Evolutionary conservation across 371 early-diverging fungal species (phyloP), one percentile per base, ranked within the genome.

Genomic region (Mortierella polycephala): DNA sequence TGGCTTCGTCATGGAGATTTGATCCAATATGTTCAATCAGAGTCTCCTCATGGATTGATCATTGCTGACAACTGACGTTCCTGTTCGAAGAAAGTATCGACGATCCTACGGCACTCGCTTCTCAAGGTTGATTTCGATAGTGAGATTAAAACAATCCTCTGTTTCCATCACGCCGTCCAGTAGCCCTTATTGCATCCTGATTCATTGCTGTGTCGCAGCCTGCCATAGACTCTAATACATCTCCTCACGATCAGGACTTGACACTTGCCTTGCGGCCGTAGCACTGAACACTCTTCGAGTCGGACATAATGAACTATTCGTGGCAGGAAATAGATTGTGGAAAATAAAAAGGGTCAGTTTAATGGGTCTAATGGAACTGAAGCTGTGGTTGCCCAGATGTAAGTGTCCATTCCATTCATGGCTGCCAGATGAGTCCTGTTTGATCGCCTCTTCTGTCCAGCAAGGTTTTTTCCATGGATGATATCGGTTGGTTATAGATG

Each of bases 181-280:
- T 30, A 30, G 30, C 4, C 30, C 0, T 62, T 9, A 8, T 0
- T 30, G 42, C 6, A 3, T 20, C 14, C 23, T 37, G 55, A 20
- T 63, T 44, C 54, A 30, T 59, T 21, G 21, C 47, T 46, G 44
- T 30, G 14, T 23, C 37, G 55, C 42, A 10, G 8, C 40, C 56
- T 56, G 56, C 30, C n/a, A 51, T 7, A 10, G 1, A 41, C 39
- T 45, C 60, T 40, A 30, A 4, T 30, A 30, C 30, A 30, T 30
- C 30, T 30, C 30, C 30, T 30, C 30, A 30, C 60, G 54, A 53
- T 60, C 37, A 39, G 49, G 37, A 44, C 21, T n/a, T 64, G 53
- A 71, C 65, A 77, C 77, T 77, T 77, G 77, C 77, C 77, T 77
- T 77, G 77, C 77, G 77, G 71, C 77, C 77, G 77, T 77, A 77